Evolutionary conservation across 371 early-diverging fungal genomes (phyloP), one percentile per base, ranked within the genome.

Genomic region (Actinomortierella ambigua): DNA sequence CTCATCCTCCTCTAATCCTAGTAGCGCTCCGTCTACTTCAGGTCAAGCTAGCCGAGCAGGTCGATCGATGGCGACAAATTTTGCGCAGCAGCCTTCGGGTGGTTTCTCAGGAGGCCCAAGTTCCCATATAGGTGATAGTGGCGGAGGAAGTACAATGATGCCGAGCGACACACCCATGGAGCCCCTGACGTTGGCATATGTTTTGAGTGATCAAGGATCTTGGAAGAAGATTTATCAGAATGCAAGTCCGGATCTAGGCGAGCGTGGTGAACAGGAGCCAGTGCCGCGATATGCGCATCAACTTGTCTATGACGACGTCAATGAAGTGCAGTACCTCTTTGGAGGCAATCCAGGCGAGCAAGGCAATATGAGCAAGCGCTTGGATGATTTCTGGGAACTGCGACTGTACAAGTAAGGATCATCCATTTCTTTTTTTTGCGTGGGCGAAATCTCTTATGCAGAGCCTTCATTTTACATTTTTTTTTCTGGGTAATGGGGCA

Each of bases 361-460:
- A 4, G 68, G 61, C 13, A 77, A 86, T 41, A 62, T 77, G 17
- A 81, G 75, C 56, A 66, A 81, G 61, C 81, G 96, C 15, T 69
- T 95, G 24, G 86, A 92, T 59, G 96, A 95, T 68, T 90, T 95
- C 63, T 95, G 96, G 96, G 85, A 88, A 57, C 78, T 95, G 20
- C 75, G 73, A 14, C 75, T 95, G 22, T 68, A 76, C 39, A 81
- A 90, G 91, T 90, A 81, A 65, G 62, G 6, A 40, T n/a, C 4
- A n/a, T 8, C 44, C n/a, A 15, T 9, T 9, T 8, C 2, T n/a
- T 22, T n/a, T n/a, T n/a, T n/a, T n/a, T n/a, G n/a, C n/a, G n/a
- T n/a, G n/a, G n/a, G n/a, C n/a, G n/a, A n/a, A n/a, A n/a, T 39
- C 22, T 4, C 17, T 18, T 22, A 41, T 26, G 50, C 29, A 14